phyloP scores from a whole-genome alignment of 2,329 filamentous ascomycete species.

The Diaporthe sp. region DNA sequence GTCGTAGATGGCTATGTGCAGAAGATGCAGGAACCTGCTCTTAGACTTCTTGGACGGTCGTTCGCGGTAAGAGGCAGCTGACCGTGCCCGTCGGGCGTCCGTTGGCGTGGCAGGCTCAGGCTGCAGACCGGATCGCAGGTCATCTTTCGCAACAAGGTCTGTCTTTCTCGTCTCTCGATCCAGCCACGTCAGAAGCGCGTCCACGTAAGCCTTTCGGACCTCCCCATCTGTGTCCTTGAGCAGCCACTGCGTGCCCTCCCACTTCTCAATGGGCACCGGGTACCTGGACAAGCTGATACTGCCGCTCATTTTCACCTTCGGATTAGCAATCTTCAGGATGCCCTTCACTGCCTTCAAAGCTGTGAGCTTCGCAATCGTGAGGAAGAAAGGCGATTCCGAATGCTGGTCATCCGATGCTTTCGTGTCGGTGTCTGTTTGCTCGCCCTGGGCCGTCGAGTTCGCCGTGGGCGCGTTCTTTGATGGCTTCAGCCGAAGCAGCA shows the following conservation, averaged over 20 bases:
- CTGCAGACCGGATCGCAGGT: conserved; percentile 13
- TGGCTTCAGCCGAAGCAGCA: conserved; percentile 84
- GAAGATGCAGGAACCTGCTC: conserved; percentile 82
- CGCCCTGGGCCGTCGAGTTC: conserved; percentile 59
- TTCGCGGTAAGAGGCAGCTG: conserved; percentile 75
- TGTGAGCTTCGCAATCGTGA: conserved; percentile 68
- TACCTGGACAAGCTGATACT: conserved; percentile 78
- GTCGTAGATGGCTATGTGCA: conserved; percentile 93
- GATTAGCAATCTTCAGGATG: conserved; percentile 86
- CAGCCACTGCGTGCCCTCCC: conserved; percentile 98
- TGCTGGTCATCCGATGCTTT: conserved; percentile 56
- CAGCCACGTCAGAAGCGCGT: conserved; percentile 88
- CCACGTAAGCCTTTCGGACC: conserved; percentile 87
- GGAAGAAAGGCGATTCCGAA: conserved; percentile 67
- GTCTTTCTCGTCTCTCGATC: conserved; percentile 80
- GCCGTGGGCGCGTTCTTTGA: conserved; percentile 57
- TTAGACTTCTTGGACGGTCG: conserved; percentile 66
- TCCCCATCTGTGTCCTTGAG: conserved; percentile 82
- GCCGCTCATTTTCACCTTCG: conserved; percentile 69
- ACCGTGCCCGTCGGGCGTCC: conserved; percentile 75
- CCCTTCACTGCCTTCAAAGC: conserved; percentile 86
- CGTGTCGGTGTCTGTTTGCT: conserved; percentile 62
- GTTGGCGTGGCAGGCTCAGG: conserved; percentile 65
- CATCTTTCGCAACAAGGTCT: conserved; percentile 62
- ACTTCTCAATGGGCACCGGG: conserved; percentile 83